Base-by-base conservation (phyloP, 2,329 filamentous ascomycete species). In the Pseudopithomyces maydicus region DNA sequence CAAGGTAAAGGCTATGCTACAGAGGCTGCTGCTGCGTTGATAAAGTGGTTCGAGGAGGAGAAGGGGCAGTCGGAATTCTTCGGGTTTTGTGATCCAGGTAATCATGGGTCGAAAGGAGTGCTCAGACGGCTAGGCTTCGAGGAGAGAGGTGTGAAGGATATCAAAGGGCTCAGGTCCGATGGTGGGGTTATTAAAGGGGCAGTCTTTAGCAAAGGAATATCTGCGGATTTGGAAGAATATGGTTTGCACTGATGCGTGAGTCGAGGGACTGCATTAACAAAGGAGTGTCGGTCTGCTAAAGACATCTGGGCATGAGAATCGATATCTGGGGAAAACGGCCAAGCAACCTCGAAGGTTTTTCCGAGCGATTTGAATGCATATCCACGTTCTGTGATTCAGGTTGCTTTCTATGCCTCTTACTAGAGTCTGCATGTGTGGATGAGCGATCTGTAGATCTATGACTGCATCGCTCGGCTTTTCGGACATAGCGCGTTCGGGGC, bases 1-100 rank as follows among this genome's bases (percentile, higher is more conserved):
- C 50, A 42, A 26, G 61, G 63, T 1, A 57, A 55, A 6, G 63
- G 63, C 6, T 64, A 64, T 52, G 63, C 59, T 14, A 60, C 56
- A 3, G 63, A 66, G 41, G 59, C 54, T 12, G 56, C 42, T 7
- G 35, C 20, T 14, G 52, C 41, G 12, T 12, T 55, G 26, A 10
- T 57, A 15, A 51, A 45, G n/a, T 51, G 49, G 20, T 51, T 54
- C 32, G 35, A 54, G 22, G 45, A 57, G 22, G 45, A 39, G 32
- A 54, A 46, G 41, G 46, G 45, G 2, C 29, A 35, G 33, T 42
- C 7, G 2, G 33, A 57, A 22, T 50, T 61, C 33, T 42, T 58
- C 14, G 59, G 57, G 4, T 58, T 58, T 19, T 60, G 55, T 41
- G 29, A 58, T 22, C 55, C 58, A 8, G 19, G 36, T 20, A 65